phyloP scores from a whole-genome alignment of 2,329 filamentous ascomycete species.

The Pyrenochaeta sp. region DNA sequence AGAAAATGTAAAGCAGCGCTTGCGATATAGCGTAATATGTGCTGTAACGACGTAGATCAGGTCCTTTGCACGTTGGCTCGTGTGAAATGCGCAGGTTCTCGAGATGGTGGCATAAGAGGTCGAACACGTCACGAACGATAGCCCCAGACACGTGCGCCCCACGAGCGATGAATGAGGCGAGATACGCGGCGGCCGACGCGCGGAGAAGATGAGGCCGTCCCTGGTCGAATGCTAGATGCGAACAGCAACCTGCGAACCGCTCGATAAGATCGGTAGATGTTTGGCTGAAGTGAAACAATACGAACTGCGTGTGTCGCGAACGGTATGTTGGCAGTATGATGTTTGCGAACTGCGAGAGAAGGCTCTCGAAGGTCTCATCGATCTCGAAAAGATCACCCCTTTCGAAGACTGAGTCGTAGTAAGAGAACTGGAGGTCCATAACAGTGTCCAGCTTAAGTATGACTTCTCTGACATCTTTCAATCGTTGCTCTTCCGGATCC shows the following conservation, averaged over 20 bases:
- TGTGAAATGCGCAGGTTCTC: constrained; percentile 76
- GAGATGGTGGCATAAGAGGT: constrained; percentile 78
- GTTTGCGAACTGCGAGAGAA: constrained; percentile 85
- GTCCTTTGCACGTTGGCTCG: constrained; percentile 78
- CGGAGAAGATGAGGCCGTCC: constrained; percentile 71
- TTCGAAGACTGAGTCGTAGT: constrained; percentile 78
- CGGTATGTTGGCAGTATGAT: constrained; percentile 91
- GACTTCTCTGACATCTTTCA: constrained; percentile 79
- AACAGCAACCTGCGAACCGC: constrained; percentile 80
- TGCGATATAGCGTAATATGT: constrained; percentile 90
- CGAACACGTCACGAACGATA: constrained; percentile 83
- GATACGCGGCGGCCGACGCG: constrained; percentile 87
- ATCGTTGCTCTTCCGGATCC: constrained; percentile 65
- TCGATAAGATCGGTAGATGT: constrained; percentile 79
- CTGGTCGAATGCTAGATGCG: constrained; percentile 75
- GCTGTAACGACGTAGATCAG: constrained; percentile 83
- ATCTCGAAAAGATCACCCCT: constrained; percentile 71
- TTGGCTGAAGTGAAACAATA: constrained; percentile 95
- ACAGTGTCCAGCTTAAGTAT: constrained; percentile 92
- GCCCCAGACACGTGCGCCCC: constrained; percentile 80
- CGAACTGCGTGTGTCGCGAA: constrained; percentile 92
- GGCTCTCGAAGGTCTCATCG: constrained; percentile 76
- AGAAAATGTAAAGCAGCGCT: constrained; percentile 92
- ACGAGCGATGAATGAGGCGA: constrained; percentile 92
- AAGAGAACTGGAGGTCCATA: constrained; percentile 84